A percentile compares a stretch with the other conserved stretches of the same genome.
Conservation (phyloP, 768 basidiomycete genomes). For the Leccinum pellstonianum region DNA sequence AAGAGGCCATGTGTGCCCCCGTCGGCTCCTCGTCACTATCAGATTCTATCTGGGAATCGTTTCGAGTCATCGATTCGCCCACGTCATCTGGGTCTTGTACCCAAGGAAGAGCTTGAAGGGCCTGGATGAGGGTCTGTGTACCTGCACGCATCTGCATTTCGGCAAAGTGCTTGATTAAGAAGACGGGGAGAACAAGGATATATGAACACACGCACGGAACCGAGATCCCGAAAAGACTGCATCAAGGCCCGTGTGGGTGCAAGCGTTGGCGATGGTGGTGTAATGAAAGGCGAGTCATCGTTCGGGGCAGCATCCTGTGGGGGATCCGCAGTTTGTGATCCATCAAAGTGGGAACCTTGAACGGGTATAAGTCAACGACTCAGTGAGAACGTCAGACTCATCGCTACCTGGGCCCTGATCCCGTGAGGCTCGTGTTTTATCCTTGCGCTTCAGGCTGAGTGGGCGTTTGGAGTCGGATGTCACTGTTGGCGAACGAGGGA, state of each 20-base stretch:
- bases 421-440: slow-evolving; percentile 31
- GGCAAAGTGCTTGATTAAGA: slow-evolving; percentile 2
- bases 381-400: slow-evolving; percentile 4
- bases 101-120: slow-evolving; percentile 83
- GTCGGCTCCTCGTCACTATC: slow-evolving; percentile 64
- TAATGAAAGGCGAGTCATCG: slow-evolving; percentile 68
- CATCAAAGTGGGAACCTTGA: slow-evolving; percentile 22
- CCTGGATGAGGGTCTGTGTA: slow-evolving; percentile 87
- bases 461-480: slow-evolving; percentile 46
- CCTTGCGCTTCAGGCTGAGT: slow-evolving; percentile 55
- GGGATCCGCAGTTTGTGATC: slow-evolving; percentile 6
- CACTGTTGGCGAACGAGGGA: slow-evolving; percentile 29
- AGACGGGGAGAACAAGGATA: background rate
- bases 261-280: slow-evolving; percentile 65
- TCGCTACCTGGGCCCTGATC: slow-evolving; percentile 31
- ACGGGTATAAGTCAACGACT: slow-evolving; percentile 6
- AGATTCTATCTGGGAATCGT: slow-evolving; percentile 41
- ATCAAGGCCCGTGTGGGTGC: slow-evolving; percentile 43
- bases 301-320: slow-evolving; percentile 18
- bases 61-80: slow-evolving; percentile 51
- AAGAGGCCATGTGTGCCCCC: slow-evolving; percentile 64
- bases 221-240: slow-evolving; percentile 60
- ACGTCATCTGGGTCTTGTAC: slow-evolving; percentile 66
- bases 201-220: slow-evolving; percentile 54
- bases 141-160: slow-evolving; percentile 73